Conservation (phyloP, 2,329 filamentous ascomycete species). For the Pseudonectria buxi region DNA sequence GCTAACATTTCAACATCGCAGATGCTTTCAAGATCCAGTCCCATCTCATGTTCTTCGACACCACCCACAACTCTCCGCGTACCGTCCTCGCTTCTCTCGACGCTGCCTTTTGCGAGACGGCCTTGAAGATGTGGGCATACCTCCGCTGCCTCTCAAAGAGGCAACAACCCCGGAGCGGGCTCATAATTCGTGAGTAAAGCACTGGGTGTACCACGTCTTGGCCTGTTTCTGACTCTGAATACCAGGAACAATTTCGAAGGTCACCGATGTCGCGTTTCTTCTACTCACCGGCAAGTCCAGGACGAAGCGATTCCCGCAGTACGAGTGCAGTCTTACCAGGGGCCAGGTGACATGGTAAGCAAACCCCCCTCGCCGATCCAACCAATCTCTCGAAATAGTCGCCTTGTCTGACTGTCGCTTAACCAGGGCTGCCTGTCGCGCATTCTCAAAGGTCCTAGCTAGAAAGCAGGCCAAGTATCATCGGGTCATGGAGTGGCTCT, state of each 20-base stretch:
- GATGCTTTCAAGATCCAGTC: conserved; percentile 76
- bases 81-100: conserved; percentile 71
- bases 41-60: conserved; percentile 77
- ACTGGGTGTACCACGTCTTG: too few relatives aligned
- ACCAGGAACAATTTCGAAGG: conserved; percentile 56
- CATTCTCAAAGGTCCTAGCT: conserved; percentile 62
- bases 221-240: conserved; percentile 1
- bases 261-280: conserved; percentile 57
- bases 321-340: conserved; percentile 53
- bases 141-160: conserved; percentile 48
- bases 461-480: conserved; percentile 66
- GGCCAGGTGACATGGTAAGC: conserved; percentile 56
- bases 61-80: conserved; percentile 61
- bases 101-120: conserved; percentile 68
- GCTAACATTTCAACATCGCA: conserved; percentile 17
- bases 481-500: conserved; percentile 62
- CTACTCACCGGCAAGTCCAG: conserved; percentile 54
- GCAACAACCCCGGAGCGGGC: conserved; percentile 47
- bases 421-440: conserved; percentile 58
- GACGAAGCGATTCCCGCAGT: conserved; percentile 39
- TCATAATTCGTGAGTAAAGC: conserved; percentile 56
- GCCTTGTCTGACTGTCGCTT: conserved; percentile 1
- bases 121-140: conserved; percentile 66
- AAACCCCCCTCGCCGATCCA: not conserved
- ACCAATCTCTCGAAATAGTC: not conserved